phyloP scores from a whole-genome alignment of 2,329 filamentous ascomycete species.

The Pyrenophora teres region DNA sequence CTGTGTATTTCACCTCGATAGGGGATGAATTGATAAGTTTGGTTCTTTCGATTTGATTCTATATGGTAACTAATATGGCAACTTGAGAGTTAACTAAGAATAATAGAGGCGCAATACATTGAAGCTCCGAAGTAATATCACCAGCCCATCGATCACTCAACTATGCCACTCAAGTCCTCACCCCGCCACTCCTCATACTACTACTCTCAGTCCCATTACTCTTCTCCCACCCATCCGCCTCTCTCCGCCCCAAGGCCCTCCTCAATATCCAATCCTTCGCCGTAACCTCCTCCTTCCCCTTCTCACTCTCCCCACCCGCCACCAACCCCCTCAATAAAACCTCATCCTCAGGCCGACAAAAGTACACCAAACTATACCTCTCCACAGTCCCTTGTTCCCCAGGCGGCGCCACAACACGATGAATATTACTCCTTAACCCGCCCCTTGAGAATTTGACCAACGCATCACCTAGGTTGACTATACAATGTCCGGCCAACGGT shows the following conservation, averaged over 20 bases:
- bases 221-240: conserved; percentile 43
- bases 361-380: conserved; percentile 61
- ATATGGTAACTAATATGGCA: too few species aligned
- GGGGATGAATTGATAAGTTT: too few species aligned
- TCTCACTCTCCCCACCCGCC: conserved; percentile 39
- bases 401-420: conserved; percentile 57
- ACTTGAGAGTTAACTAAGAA: too few species aligned
- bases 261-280: conserved; percentile 53
- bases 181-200: conserved; percentile 21
- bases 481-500: conserved; percentile 54
- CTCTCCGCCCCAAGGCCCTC: conserved; percentile 32
- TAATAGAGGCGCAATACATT: too few species aligned
- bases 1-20: too few species aligned
- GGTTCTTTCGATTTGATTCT: too few species aligned
- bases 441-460: conserved; percentile 53
- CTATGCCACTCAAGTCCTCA: conserved; percentile 1
- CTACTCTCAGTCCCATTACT: conserved; percentile 42
- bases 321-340: conserved; percentile 37
- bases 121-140: too few species aligned
- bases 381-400: conserved; percentile 47
- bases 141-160: too few species aligned
- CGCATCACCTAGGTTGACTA: conserved; percentile 57
- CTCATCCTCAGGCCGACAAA: conserved; percentile 53
- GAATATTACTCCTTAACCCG: conserved; percentile 49
- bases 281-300: conserved; percentile 41